These are phyloP conservation scores for Claviceps monticola DNA, from an alignment of 2,329 filamentous ascomycete species.

Conservation along the genomic window DNA sequence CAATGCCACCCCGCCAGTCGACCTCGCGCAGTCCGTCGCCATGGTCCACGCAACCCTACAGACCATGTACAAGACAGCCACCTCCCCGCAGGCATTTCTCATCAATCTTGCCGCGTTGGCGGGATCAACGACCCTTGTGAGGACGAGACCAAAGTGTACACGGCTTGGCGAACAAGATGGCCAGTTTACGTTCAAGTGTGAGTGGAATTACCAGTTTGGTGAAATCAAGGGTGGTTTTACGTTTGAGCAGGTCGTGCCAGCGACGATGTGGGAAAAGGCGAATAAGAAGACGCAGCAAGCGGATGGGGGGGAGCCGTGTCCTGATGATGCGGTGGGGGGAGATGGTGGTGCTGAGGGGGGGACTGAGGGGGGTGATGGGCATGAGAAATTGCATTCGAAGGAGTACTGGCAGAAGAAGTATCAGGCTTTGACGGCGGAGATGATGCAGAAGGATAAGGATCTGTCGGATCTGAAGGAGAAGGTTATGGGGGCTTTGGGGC, in stretches of 20 bases:
- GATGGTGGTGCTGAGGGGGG: conserved; percentile 8
- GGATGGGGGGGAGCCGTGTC: neutral
- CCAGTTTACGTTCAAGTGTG: conserved; percentile 33
- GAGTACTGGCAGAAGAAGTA: conserved; percentile 40
- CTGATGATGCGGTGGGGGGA: conserved; percentile 5
- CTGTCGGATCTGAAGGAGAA: conserved; percentile 28
- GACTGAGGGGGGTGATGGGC: conserved; percentile 7
- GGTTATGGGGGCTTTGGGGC: conserved; percentile 25
- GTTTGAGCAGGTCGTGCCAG: conserved; percentile 34
- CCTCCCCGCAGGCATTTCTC: conserved; percentile 40
- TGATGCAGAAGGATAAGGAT: conserved; percentile 44
- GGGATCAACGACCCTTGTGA: conserved; percentile 38
- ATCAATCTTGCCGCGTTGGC: conserved; percentile 45
- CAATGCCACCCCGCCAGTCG: conserved; percentile 26
- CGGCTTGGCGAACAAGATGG: conserved; percentile 29
- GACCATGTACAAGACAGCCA: conserved; percentile 35
- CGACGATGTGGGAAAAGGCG: conserved; percentile 26
- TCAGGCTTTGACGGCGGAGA: conserved; percentile 41
- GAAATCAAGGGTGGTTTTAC: conserved; percentile 37
- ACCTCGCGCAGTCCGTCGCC: conserved; percentile 38
- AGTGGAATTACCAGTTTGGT: conserved; percentile 44
- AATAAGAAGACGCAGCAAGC: conserved; percentile 8
- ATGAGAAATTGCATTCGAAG: conserved; percentile 13
- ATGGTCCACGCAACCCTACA: conserved; percentile 41
- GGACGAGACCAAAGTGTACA: conserved; percentile 24